A percentile compares a stretch with the other conserved stretches of the same genome.
Conservation (phyloP, 139 green algal genomes). For the Chlorella sp. region DNA sequence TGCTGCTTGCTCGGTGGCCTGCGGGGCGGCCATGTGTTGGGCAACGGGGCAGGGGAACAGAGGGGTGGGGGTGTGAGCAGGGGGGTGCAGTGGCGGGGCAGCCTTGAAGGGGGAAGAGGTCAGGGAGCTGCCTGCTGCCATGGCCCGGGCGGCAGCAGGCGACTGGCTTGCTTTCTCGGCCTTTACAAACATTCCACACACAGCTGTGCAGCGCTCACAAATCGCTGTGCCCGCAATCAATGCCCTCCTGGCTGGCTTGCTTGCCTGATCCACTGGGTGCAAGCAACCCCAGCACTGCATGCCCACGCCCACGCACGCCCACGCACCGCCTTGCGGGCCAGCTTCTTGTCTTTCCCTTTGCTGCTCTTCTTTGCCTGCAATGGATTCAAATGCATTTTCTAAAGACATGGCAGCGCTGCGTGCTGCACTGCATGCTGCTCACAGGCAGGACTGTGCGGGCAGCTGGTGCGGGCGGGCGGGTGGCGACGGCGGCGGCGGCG, state of each 20-base stretch:
- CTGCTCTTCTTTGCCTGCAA: slow-evolving; percentile 26
- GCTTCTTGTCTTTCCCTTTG: slow-evolving; percentile 47
- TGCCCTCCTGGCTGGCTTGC: no score
- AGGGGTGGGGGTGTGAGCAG: background rate
- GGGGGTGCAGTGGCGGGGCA: background rate
- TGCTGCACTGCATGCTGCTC: background rate
- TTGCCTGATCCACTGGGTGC: no score
- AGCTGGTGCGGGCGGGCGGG: no score
- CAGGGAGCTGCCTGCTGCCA: background rate
- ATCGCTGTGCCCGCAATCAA: no score
- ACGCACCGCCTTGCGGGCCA: slow-evolving; percentile 33
- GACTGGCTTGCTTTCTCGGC: background rate
- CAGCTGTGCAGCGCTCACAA: background rate
- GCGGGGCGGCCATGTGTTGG: background rate
- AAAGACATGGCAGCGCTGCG: no score
- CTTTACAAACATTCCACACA: no score
- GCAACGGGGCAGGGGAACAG: background rate
- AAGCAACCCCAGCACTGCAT: no score
- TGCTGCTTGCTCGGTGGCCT: background rate
- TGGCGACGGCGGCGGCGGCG: no score
- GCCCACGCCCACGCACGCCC: background rate
- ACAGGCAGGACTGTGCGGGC: background rate
- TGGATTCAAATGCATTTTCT: no score
- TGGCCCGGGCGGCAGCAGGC: background rate
- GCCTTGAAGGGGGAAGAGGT: no score